These are phyloP conservation scores for Monosporascus ibericus DNA, from an alignment of 2,329 filamentous ascomycete species.

Conservation along the genomic window DNA sequence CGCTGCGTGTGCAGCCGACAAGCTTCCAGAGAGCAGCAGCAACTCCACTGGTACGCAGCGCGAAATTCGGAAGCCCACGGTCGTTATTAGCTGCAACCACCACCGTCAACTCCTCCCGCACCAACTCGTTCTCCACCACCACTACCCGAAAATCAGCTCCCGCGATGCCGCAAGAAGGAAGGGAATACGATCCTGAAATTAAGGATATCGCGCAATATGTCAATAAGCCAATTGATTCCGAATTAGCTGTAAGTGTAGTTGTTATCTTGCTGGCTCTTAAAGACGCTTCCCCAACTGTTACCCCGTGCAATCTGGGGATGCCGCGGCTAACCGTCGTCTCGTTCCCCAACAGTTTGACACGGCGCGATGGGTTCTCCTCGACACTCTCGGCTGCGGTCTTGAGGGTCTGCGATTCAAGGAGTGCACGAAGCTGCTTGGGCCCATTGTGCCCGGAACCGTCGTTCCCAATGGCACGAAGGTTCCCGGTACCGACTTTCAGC, in stretches of 20 bases:
- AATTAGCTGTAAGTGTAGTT: slow-evolving; percentile 70
- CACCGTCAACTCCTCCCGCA: slow-evolving; percentile 27
- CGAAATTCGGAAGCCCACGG: slow-evolving; percentile 18
- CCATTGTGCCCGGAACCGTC: slow-evolving; percentile 80
- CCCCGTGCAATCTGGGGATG: slow-evolving; percentile 6
- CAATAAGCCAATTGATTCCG: slow-evolving; percentile 82
- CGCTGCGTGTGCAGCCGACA: slow-evolving; percentile 41
- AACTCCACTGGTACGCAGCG: slow-evolving; percentile 18
- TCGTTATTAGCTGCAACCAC: slow-evolving; percentile 9
- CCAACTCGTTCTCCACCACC: slow-evolving; percentile 43
- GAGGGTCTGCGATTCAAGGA: slow-evolving; percentile 94
- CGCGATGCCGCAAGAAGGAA: slow-evolving; percentile 42
- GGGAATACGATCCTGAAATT: slow-evolving; percentile 85
- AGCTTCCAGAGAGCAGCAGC: slow-evolving; percentile 7
- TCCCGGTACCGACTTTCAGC: slow-evolving; percentile 84
- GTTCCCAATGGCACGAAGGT: slow-evolving; percentile 91
- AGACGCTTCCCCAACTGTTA: slow-evolving; percentile 3
- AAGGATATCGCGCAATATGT: slow-evolving; percentile 93
- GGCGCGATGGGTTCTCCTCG: slow-evolving; percentile 91
- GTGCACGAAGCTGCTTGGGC: slow-evolving; percentile 90
- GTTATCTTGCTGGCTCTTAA: not conserved
- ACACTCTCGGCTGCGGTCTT: slow-evolving; percentile 93
- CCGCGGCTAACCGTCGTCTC: slow-evolving; percentile 21
- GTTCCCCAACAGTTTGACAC: slow-evolving; percentile 69
- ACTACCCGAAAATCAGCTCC: slow-evolving; percentile 42